Conservation (phyloP, 2,329 filamentous ascomycete genomes). For the Arthrobotrys iridis region DNA sequence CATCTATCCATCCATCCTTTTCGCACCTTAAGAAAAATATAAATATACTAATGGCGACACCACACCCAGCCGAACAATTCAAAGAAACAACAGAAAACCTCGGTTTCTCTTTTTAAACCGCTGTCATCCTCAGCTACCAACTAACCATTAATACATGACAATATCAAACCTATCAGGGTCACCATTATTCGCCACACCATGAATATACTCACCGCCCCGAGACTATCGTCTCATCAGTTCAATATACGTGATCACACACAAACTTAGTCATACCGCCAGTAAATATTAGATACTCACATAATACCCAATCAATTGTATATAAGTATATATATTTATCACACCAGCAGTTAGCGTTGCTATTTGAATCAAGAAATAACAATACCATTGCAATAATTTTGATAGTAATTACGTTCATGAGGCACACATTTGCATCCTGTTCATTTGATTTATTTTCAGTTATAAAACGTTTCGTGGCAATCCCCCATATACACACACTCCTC, state of each 20-base stretch:
- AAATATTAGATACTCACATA: too few relatives aligned
- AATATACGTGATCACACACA: too few relatives aligned
- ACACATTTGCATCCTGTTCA: neutral
- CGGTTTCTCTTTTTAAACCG: neutral
- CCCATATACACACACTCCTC: constrained; percentile 4
- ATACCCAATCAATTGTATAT: too few relatives aligned
- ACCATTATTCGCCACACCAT: too few relatives aligned
- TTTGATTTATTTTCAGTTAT: neutral
- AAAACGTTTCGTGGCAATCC: neutral
- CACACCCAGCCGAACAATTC: constrained; percentile 29
- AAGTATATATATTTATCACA: too few relatives aligned
- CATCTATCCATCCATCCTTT: neutral
- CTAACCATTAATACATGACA: neutral
- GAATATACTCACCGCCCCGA: neutral
- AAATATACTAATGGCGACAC: neutral
- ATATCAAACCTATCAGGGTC: too few relatives aligned
- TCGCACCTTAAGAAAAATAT: neutral
- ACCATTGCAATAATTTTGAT: too few relatives aligned
- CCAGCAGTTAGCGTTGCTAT: too few relatives aligned
- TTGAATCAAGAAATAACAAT: too few relatives aligned
- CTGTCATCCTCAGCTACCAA: neutral
- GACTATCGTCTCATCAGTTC: neutral
- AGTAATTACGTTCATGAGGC: too few relatives aligned
- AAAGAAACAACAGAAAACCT: constrained; percentile 16
- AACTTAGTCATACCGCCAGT: too few relatives aligned